Conservation (phyloP, 1,284 basidiomycete genomes). For the Leccinum fallax region DNA sequence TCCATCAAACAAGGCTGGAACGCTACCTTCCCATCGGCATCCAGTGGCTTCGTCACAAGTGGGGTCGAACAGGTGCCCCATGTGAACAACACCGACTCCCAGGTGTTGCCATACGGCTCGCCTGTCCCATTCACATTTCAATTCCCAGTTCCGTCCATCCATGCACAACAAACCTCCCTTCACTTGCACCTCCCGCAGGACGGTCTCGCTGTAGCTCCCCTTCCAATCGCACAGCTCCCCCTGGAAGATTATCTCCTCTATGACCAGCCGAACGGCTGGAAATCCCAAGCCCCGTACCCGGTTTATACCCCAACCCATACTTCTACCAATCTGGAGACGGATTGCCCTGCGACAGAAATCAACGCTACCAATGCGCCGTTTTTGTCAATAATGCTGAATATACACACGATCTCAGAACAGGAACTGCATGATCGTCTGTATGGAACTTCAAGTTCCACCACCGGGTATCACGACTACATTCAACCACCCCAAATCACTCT, state of each 20-base stretch:
- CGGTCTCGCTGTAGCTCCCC: background rate
- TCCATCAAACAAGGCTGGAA: background rate
- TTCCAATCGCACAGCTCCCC: background rate
- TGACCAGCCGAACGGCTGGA: background rate
- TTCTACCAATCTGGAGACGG: background rate
- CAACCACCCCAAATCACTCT: too few relatives aligned
- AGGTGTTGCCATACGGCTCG: background rate
- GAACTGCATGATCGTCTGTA: too few relatives aligned
- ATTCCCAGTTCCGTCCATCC: background rate
- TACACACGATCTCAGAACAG: too few relatives aligned
- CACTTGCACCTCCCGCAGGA: background rate
- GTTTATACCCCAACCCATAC: too few relatives aligned
- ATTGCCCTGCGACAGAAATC: too few relatives aligned
- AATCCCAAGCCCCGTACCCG: background rate
- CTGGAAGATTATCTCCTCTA: background rate
- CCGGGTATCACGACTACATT: too few relatives aligned
- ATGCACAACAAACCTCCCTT: background rate
- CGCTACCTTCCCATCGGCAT: background rate
- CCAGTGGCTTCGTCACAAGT: background rate
- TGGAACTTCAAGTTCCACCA: too few relatives aligned
- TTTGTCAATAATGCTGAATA: background rate
- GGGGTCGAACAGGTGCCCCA: background rate
- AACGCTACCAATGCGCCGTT: too few relatives aligned
- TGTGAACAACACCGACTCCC: background rate
- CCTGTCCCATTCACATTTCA: too few relatives aligned